Conservation (phyloP, 257 asterid species). For the Solanum chiquidenum region DNA sequence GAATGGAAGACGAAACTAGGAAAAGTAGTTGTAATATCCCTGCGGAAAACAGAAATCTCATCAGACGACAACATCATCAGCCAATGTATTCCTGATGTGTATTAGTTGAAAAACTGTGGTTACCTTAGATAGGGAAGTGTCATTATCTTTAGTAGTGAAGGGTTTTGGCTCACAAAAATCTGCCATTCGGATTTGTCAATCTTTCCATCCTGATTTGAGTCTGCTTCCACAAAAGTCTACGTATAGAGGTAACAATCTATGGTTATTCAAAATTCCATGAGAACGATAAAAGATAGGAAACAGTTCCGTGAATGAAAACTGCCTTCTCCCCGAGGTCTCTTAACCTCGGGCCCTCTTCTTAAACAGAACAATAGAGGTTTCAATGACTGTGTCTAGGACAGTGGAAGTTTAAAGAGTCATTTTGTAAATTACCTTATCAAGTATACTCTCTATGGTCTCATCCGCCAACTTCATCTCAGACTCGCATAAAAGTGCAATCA, state of each 20-base stretch:
- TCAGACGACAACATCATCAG: neutral
- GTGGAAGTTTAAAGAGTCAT: neutral
- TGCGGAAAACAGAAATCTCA: constrained; percentile 7
- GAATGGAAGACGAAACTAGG: constrained; percentile 86
- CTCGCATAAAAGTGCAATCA: constrained; percentile 86
- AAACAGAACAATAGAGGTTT: neutral
- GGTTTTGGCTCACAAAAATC: constrained; percentile 63
- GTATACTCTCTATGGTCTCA: constrained; percentile 77
- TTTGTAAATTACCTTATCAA: constrained; percentile 63
- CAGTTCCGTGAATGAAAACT: neutral
- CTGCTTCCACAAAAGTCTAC: constrained; percentile 89
- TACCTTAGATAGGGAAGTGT: constrained; percentile 90
- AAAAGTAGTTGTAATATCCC: constrained; percentile 87
- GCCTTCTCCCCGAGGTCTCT: too few species aligned
- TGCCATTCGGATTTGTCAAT: constrained; percentile 89
- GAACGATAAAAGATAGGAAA: neutral
- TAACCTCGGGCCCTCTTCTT: neutral
- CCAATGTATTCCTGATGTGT: neutral
- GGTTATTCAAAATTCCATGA: neutral
- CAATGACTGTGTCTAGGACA: neutral
- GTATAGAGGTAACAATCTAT: neutral
- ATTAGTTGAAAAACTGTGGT: neutral
- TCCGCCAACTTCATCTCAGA: constrained; percentile 96
- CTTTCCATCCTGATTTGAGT: constrained; percentile 70
- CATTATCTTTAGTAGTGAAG: constrained; percentile 88